phyloP scores from a whole-genome alignment of 1,139 yeast genomes.

The Geotrichum histeridarum region DNA sequence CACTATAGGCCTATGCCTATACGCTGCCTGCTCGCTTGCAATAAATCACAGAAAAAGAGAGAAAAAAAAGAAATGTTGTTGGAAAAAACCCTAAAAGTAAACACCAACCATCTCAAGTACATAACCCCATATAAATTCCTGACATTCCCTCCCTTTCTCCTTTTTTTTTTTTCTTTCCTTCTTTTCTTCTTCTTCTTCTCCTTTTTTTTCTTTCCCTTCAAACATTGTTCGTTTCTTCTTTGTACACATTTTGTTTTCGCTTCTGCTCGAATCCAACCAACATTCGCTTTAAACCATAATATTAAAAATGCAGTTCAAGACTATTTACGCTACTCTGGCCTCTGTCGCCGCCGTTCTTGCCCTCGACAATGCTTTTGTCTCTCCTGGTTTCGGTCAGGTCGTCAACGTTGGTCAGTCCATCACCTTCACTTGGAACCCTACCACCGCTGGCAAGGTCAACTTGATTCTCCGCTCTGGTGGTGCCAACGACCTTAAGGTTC shows the following conservation, averaged over 20 bases:
- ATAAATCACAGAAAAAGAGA: no score
- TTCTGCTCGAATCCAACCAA: neutral
- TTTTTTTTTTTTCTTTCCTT: neutral
- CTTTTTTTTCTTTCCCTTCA: neutral
- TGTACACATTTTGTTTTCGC: neutral
- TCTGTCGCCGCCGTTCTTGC: slow-evolving; percentile 32
- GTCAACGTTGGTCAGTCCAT: slow-evolving; percentile 29
- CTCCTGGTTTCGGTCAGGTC: slow-evolving; percentile 32
- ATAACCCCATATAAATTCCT: neutral
- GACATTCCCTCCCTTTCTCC: neutral
- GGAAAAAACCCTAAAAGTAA: no score
- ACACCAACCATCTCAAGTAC: no score
- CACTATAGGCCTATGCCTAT: no score
- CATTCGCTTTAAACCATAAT: neutral
- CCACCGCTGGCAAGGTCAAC: slow-evolving; percentile 31
- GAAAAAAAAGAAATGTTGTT: no score
- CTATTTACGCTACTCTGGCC: slow-evolving; percentile 24
- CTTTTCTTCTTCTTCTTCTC: neutral
- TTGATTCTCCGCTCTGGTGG: slow-evolving; percentile 33
- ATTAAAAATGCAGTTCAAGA: slow-evolving; percentile 19
- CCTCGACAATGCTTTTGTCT: slow-evolving; percentile 28
- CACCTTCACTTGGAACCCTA: slow-evolving; percentile 32
- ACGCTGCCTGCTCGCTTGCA: no score
- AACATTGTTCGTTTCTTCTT: no score
- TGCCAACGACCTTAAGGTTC: slow-evolving; percentile 26